A percentile compares a stretch with the other conserved stretches of the same genome.
These are phyloP conservation scores for Myochromella boudieri DNA, from an alignment of 768 basidiomycete genomes.

Conservation along the genomic window DNA sequence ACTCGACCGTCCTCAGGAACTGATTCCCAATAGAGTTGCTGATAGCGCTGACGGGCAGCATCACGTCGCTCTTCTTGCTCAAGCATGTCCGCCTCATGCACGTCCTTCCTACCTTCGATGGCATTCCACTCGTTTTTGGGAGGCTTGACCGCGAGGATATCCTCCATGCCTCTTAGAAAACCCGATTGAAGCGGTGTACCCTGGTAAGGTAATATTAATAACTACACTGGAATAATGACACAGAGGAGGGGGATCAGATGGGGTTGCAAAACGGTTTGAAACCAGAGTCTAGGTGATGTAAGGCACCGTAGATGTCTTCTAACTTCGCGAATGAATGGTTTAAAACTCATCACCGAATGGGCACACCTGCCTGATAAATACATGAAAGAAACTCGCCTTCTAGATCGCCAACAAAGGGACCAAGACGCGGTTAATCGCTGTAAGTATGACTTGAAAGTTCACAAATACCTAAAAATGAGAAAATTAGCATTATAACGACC, in stretches of 20 bases:
- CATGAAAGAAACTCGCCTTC: constrained; percentile 35
- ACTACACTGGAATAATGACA: constrained; percentile 3
- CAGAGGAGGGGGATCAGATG: constrained; percentile 49
- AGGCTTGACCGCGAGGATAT: constrained; percentile 56
- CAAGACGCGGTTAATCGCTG: constrained; percentile 16
- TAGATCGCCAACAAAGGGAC: constrained; percentile 18
- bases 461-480: constrained; percentile 22
- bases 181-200: constrained; percentile 72
- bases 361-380: constrained; percentile 1
- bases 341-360: constrained; percentile 48
- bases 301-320: constrained; percentile 59
- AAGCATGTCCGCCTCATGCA: constrained; percentile 59
- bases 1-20: constrained; percentile 69
- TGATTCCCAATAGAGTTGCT: constrained; percentile 78
- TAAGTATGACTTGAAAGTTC: neutral
- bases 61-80: constrained; percentile 57
- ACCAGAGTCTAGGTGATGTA: constrained; percentile 62
- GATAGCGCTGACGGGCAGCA: constrained; percentile 61
- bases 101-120: constrained; percentile 38
- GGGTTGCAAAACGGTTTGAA: constrained; percentile 62
- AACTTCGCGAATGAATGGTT: constrained; percentile 65
- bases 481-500: constrained; percentile 15
- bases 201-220: constrained; percentile 32
- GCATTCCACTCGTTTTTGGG: constrained; percentile 12
- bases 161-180: constrained; percentile 81